Base-by-base conservation (phyloP, 140 eudicot genomes). In the Senecio squalidus region DNA sequence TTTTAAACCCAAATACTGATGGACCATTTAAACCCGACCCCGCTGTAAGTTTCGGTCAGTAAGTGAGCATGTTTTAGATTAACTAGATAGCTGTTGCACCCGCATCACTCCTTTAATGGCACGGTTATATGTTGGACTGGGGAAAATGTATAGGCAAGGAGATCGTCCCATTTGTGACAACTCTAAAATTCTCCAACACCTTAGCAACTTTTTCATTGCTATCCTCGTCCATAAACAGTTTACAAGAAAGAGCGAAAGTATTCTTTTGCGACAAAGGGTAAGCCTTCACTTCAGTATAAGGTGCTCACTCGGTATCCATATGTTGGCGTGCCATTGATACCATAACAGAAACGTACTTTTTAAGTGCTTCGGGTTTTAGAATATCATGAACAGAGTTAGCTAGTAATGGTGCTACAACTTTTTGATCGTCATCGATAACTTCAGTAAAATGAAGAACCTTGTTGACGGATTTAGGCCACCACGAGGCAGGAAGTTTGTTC, bases 101-200 rank as follows among this genome's bases (percentile, higher is more conserved):
- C 82, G 78, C 2, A 79, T 64, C 51, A 75, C 41, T 9, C 73
- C 85, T 40, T 75, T 75, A 1, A 75, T 55, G 1, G 82, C 82
- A 14, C 68, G 66, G 29, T 75, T 75, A 31, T 70, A 71, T 2
- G 82, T 63, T 1, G 85, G 75, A 2, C 82, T 82, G 0, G 82
- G n/a, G 85, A 6, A 79, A 44, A 67, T 79, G 73, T 46, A 79
- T 67, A 1, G 85, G 85, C 18, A 67, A 38, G 3, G 85, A 71
- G 29, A 79, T 60, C 73, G 75, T 55, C 5, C 85, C 79, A 18
- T 74, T 36, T 14, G 78, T 71, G 10, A 75, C 78, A 8, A 39
- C 55, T 1, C 38, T 62, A 14, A 79, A 79, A 16, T 62, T 75
- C 13, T 66, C 55, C 23, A 73, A 44, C 5, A 75, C 34, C 29